These are phyloP conservation scores for Dispira parvispora DNA, from an alignment of 192 early-diverging fungal species.

Conservation along the genomic window DNA sequence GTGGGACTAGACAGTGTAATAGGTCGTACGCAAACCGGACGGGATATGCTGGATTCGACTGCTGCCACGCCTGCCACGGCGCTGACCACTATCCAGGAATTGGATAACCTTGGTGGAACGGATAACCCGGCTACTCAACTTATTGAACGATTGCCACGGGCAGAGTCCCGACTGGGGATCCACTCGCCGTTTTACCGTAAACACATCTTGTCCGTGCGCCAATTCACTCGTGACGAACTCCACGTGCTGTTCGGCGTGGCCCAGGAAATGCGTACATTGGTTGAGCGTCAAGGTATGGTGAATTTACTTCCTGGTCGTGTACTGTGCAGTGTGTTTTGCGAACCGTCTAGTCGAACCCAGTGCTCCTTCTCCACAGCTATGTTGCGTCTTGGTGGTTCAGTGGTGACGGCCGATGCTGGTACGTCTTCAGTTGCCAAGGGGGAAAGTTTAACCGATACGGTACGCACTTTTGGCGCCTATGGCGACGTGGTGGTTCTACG, in stretches of 20 bases:
- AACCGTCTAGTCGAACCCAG: slow-evolving; percentile 88
- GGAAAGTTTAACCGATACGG: slow-evolving; percentile 85
- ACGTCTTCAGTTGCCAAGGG: slow-evolving; percentile 91
- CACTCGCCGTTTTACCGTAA: slow-evolving; percentile 81
- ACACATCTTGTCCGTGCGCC: slow-evolving; percentile 79
- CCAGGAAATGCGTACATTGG: slow-evolving; percentile 88
- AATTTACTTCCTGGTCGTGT: slow-evolving; percentile 80
- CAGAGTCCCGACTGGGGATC: slow-evolving; percentile 34
- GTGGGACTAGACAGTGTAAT: background rate
- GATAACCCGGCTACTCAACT: background rate
- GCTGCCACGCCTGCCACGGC: background rate
- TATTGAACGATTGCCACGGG: slow-evolving; percentile 13
- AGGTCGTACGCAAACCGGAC: background rate
- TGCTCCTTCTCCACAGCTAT: slow-evolving; percentile 92
- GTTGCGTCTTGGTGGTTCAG: slow-evolving; percentile 77
- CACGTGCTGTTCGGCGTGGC: slow-evolving; percentile 91
- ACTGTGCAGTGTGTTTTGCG: slow-evolving; percentile 90
- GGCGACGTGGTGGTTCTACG: slow-evolving; percentile 84
- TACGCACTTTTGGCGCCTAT: slow-evolving; percentile 85
- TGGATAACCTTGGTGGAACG: background rate
- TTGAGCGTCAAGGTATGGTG: slow-evolving; percentile 75
- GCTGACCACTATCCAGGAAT: background rate
- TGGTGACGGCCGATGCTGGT: slow-evolving; percentile 68
- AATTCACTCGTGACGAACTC: slow-evolving; percentile 84
- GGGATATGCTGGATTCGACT: background rate